Evolutionary conservation across 371 early-diverging fungal genomes (phyloP).

Genomic region (Syncephalastrum contaminatum): DNA sequence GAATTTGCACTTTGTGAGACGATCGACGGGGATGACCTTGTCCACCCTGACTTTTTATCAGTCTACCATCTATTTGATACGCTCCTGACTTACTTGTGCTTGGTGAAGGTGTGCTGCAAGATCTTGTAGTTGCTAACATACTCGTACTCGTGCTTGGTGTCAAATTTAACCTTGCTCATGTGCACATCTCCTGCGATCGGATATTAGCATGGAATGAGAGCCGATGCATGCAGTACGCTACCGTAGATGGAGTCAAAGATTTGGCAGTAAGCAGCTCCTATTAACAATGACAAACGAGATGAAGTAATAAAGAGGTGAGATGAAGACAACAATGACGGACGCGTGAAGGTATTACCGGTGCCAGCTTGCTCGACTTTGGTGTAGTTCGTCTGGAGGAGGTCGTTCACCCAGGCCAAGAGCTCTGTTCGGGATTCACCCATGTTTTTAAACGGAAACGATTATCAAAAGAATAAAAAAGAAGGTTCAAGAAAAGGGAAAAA

Average conservation of each 20-base stretch:
- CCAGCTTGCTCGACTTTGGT: constrained; percentile 94
- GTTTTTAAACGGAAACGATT: constrained; percentile 1
- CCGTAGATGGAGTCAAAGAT: constrained; percentile 84
- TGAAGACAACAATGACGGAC: not conserved
- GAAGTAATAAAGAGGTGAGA: not conserved
- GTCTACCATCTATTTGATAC: not conserved
- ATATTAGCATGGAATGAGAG: no score
- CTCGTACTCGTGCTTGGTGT: constrained; percentile 91
- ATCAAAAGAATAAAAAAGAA: constrained; percentile 1
- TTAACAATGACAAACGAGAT: not conserved
- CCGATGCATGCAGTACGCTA: constrained; percentile 5
- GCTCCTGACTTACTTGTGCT: constrained; percentile 60
- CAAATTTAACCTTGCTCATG: constrained; percentile 84
- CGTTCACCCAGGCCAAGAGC: constrained; percentile 90
- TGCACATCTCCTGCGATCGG: constrained; percentile 62
- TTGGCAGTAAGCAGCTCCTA: constrained; percentile 82
- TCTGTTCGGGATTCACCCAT: constrained; percentile 86
- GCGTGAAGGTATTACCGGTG: constrained; percentile 58
- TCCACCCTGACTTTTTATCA: constrained; percentile 1
- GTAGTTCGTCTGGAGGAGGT: constrained; percentile 79
- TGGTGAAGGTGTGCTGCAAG: constrained; percentile 79
- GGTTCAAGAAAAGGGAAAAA: constrained; percentile 3
- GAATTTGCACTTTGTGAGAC: constrained; percentile 88
- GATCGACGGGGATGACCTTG: constrained; percentile 80
- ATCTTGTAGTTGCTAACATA: constrained; percentile 91